phyloP scores from a whole-genome alignment of 2,329 filamentous ascomycete genomes.

The Bertia moriformis region DNA sequence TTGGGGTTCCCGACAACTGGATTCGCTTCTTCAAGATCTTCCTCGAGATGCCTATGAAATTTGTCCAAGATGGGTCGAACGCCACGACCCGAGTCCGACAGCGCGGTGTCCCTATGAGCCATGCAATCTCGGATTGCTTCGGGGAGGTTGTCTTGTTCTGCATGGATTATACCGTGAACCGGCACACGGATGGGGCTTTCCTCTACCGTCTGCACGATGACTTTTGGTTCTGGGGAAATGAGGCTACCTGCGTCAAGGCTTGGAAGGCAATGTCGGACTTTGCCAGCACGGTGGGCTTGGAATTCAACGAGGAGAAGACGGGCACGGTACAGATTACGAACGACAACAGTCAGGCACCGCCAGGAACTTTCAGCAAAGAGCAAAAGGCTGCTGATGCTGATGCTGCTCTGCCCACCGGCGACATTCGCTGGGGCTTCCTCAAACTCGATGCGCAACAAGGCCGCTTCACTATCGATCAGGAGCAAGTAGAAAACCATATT shows the following conservation, averaged over 20 bases:
- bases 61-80: constrained; percentile 33
- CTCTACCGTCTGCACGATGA: constrained; percentile 51
- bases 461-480: constrained; percentile 37
- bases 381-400: constrained; percentile 2
- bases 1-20: constrained; percentile 41
- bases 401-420: constrained; percentile 28
- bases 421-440: constrained; percentile 45
- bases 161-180: constrained; percentile 50
- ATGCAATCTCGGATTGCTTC: constrained; percentile 42
- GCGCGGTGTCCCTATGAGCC: constrained; percentile 43
- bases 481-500: constrained; percentile 38
- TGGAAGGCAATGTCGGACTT: constrained; percentile 46
- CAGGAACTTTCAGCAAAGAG: background rate
- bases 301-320: constrained; percentile 42
- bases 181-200: constrained; percentile 32
- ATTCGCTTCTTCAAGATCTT: constrained; percentile 43
- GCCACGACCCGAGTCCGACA: constrained; percentile 26
- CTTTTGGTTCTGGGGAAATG: constrained; percentile 52
- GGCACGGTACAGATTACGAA: constrained; percentile 28
- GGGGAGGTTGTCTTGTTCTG: constrained; percentile 48
- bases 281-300: constrained; percentile 34
- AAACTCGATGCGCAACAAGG: constrained; percentile 30
- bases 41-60: constrained; percentile 42
- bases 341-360: too few relatives aligned
- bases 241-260: constrained; percentile 33